These are phyloP conservation scores for Xylaria venustula DNA, from an alignment of 495 filamentous ascomycete species.

Conservation along the genomic window DNA sequence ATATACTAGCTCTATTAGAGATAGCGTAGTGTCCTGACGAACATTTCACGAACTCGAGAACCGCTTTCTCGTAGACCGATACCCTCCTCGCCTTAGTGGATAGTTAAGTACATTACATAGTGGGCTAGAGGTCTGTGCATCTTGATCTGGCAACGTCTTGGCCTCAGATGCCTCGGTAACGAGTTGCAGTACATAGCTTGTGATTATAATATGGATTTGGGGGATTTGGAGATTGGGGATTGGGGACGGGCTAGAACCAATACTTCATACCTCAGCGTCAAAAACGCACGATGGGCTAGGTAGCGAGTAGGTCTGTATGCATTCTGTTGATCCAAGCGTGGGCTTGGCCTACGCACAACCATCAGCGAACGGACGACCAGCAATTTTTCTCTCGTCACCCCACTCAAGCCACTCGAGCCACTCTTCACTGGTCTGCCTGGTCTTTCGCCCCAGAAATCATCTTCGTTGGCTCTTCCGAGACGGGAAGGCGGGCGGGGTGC, in stretches of 20 bases:
- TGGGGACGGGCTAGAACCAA: background rate
- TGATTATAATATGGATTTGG: no score
- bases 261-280: no score
- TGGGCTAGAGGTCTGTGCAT: background rate
- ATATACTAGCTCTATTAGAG: no score
- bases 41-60: no score
- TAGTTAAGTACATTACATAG: background rate
- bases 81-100: background rate
- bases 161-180: slow-evolving; percentile 2
- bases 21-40: no score
- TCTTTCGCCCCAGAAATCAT: background rate
- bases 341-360: background rate
- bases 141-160: background rate
- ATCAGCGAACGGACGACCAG: background rate
- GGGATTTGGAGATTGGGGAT: background rate
- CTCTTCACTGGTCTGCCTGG: no score
- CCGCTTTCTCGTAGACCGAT: background rate
- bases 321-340: background rate
- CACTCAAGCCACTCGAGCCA: no score
- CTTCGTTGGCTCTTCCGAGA: background rate
- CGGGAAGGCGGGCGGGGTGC: slow-evolving; percentile 1
- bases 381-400: background rate
- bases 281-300: background rate
- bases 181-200: no score
- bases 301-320: background rate